These are phyloP conservation scores for Odonthalia washingtoniensis DNA, from an alignment of 31 red algal genomes.

Conservation along the genomic window DNA sequence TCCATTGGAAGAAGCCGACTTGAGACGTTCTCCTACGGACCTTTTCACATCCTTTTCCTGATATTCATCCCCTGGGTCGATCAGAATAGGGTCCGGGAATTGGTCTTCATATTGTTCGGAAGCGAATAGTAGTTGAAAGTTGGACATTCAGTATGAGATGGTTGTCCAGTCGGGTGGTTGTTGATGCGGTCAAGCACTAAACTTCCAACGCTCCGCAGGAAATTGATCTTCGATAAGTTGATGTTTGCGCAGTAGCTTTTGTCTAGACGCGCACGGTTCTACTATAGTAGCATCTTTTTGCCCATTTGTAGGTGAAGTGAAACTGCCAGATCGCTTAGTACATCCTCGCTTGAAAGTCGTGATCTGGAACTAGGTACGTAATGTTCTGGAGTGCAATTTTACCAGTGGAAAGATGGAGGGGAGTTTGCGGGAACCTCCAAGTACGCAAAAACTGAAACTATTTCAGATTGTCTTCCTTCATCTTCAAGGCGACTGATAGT, in stretches of 20 bases:
- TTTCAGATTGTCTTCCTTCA: background rate
- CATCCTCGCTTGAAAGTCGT: background rate
- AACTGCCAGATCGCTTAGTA: background rate
- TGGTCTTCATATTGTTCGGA: background rate
- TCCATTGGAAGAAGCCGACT: background rate
- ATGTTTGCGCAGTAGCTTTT: background rate
- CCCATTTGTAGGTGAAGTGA: slow-evolving; percentile 1
- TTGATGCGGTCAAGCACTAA: slow-evolving; percentile 25
- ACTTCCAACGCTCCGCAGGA: background rate
- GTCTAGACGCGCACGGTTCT: background rate
- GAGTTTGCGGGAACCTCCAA: background rate
- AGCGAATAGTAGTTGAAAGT: background rate
- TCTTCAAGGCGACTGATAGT: background rate
- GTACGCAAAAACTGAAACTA: background rate
- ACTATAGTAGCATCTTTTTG: slow-evolving; percentile 7
- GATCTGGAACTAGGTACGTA: background rate
- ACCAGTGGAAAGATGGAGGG: slow-evolving; percentile 26
- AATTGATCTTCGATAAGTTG: background rate
- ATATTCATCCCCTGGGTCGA: background rate
- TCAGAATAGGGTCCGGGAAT: background rate
- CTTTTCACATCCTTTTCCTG: background rate
- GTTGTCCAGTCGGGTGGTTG: background rate
- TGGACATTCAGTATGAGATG: background rate
- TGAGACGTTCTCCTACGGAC: background rate
- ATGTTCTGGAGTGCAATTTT: slow-evolving; percentile 1